Conservation (phyloP, 2,329 filamentous ascomycete species). For the Venturia nashicola region DNA sequence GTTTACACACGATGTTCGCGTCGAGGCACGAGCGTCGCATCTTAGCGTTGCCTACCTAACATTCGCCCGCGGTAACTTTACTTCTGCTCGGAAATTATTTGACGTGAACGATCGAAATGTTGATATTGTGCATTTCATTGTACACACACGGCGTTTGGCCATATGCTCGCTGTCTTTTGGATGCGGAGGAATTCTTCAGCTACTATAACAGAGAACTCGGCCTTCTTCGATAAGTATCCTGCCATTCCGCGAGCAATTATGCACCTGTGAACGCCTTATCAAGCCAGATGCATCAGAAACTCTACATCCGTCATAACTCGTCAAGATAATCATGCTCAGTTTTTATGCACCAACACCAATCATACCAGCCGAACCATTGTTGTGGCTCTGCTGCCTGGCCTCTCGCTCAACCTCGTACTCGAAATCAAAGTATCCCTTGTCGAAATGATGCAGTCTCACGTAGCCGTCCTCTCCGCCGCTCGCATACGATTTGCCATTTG, state of each 20-base stretch:
- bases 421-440: conserved; percentile 98
- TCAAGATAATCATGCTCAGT: not conserved
- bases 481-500: conserved; percentile 82
- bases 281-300: not conserved
- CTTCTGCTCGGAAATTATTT: not conserved
- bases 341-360: conserved; percentile 3
- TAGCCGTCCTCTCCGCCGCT: conserved; percentile 97
- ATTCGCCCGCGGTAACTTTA: too few relatives aligned
- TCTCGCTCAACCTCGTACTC: conserved; percentile 97
- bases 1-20: not conserved
- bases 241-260: not conserved
- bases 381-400: not conserved
- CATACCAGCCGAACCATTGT: conserved; percentile 1
- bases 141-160: not conserved
- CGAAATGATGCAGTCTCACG: conserved; percentile 95
- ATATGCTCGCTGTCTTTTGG: not conserved
- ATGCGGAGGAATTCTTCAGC: not conserved
- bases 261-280: not conserved
- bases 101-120: not conserved
- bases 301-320: not conserved
- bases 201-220: not conserved
- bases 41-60: not conserved
- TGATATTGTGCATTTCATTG: not conserved
- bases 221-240: not conserved
- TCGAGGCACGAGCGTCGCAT: not conserved